A percentile compares a stretch with the other conserved stretches of the same genome.
Evolutionary conservation across 1,284 basidiomycete genomes (phyloP).

Genomic region (Earliella scabrosa): DNA sequence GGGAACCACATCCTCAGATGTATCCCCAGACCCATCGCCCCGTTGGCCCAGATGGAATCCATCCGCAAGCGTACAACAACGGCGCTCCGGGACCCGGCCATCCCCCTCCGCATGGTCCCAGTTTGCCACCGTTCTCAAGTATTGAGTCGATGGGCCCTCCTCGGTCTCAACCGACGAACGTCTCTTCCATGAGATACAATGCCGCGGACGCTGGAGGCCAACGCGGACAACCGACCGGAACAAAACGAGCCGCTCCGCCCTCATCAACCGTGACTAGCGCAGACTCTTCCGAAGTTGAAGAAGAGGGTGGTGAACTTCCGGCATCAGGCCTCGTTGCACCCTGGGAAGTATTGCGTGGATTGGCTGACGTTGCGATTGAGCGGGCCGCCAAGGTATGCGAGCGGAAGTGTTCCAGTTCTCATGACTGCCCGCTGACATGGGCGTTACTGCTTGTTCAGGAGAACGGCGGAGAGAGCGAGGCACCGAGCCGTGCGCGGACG

Average conservation of each 20-base stretch:
- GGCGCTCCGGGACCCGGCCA: conserved; percentile 30
- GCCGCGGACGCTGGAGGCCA: conserved; percentile 45
- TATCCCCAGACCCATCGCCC: conserved; percentile 33
- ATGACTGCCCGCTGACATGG: conserved; percentile 17
- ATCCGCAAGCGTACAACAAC: conserved; percentile 30
- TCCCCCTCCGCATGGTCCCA: conserved; percentile 43
- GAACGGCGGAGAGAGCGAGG: conserved; percentile 74
- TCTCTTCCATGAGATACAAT: conserved; percentile 64
- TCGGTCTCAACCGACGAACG: conserved; percentile 50
- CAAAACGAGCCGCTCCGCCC: conserved; percentile 62
- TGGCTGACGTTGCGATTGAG: conserved; percentile 80
- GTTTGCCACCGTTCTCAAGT: conserved; percentile 73
- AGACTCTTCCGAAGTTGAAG: conserved; percentile 78
- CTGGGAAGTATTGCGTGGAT: conserved; percentile 79
- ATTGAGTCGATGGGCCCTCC: conserved; percentile 62
- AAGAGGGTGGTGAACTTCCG: conserved; percentile 77
- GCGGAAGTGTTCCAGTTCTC: conserved; percentile 11
- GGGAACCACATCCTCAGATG: conserved; percentile 26
- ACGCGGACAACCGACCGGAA: conserved; percentile 40
- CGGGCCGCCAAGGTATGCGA: conserved; percentile 69
- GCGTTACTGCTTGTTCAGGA: conserved; percentile 43
- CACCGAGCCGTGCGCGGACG: conserved; percentile 73
- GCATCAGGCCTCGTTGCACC: conserved; percentile 81
- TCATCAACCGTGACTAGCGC: conserved; percentile 73
- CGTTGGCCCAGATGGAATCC: conserved; percentile 30